Conservation (phyloP, 140 eudicot genomes). For the Oenanthe javanica region DNA sequence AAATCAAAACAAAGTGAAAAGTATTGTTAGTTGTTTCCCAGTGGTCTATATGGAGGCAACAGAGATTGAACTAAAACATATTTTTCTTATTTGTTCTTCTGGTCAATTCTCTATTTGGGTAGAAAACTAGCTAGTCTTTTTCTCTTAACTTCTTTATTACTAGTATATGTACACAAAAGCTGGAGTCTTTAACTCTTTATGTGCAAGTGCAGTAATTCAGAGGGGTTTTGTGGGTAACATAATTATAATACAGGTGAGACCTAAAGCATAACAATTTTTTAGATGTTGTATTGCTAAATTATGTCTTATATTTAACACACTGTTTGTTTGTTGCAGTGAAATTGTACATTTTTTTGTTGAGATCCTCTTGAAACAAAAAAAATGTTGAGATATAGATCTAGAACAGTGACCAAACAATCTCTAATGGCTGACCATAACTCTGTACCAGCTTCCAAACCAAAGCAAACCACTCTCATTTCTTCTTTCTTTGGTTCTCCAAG, state of each 20-base stretch:
- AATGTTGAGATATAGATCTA: conserved; percentile 84
- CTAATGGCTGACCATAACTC: conserved; percentile 59
- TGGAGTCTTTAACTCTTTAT: neutral
- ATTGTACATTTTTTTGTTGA: neutral
- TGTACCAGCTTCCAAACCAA: conserved; percentile 25
- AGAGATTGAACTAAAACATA: conserved; percentile 21
- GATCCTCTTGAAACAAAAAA: neutral
- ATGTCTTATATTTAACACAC: neutral
- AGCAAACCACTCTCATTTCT: conserved; percentile 27
- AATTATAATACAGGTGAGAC: conserved; percentile 2
- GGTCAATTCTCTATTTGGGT: neutral
- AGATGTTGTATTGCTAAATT: neutral
- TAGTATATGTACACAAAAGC: neutral
- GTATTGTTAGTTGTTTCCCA: neutral
- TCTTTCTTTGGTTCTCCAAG: conserved; percentile 49
- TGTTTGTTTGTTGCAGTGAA: conserved; percentile 17
- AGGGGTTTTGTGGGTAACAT: neutral
- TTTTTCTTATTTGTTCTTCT: conserved; percentile 1
- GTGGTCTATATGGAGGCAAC: conserved; percentile 37
- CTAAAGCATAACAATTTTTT: neutral
- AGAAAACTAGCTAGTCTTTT: conserved; percentile 13
- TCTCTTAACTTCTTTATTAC: conserved; percentile 1
- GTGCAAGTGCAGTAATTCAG: conserved; percentile 1
- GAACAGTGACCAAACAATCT: conserved; percentile 61
- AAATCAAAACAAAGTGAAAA: neutral